Conservation (phyloP, 192 early-diverging fungal genomes). For the Diversispora eburnea region DNA sequence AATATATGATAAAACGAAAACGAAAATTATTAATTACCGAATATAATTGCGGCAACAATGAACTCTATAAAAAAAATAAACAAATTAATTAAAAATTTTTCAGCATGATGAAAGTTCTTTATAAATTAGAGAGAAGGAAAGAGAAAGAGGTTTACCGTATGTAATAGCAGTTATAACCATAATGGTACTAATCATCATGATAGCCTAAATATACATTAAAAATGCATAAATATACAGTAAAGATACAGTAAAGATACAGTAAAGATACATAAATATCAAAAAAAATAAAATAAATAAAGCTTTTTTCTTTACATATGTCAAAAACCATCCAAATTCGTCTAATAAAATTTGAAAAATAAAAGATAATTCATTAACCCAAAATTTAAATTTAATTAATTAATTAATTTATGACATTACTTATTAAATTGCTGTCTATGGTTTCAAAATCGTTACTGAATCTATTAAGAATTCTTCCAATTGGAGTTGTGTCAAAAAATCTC, state of each 20-base stretch:
- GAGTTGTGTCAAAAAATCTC: conserved; percentile 87
- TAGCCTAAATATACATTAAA: background rate
- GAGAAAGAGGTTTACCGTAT: conserved; percentile 68
- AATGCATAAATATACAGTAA: background rate
- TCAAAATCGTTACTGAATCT: conserved; percentile 86
- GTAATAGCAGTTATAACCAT: conserved; percentile 64
- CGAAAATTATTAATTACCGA: background rate
- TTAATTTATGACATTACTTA: background rate
- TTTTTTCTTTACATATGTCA: conserved; percentile 35
- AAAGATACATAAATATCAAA: no score
- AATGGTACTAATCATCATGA: conserved; percentile 49
- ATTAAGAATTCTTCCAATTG: conserved; percentile 76
- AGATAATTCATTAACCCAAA: background rate
- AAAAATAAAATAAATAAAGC: no score
- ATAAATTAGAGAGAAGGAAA: background rate
- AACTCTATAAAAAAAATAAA: background rate
- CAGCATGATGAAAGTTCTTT: background rate
- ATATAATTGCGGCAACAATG: background rate
- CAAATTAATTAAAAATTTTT: no score
- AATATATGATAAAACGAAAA: no score
- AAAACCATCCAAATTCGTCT: conserved; percentile 42
- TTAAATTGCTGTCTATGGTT: conserved; percentile 64
- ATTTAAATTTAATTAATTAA: background rate
- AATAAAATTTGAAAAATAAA: background rate
- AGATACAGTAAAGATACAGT: no score